Conservation (phyloP, 192 early-diverging fungal species). For the Fimicolochytrium jonesii region DNA sequence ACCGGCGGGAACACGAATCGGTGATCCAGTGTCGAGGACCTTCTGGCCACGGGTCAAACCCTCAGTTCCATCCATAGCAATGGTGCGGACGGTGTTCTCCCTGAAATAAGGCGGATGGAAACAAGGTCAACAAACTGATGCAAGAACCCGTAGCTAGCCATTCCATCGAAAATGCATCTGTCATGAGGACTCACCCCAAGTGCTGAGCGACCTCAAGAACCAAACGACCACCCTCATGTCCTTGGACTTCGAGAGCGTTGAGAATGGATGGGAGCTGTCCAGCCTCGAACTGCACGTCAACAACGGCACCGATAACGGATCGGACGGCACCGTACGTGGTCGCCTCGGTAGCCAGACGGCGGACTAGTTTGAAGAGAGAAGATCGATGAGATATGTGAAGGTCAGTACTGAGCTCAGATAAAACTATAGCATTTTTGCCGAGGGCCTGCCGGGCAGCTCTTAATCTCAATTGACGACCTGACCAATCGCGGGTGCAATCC, state of each 20-base stretch:
- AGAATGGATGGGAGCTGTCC: constrained; percentile 88
- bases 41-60: constrained; percentile 95
- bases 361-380: too few species aligned
- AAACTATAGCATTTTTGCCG: too few species aligned
- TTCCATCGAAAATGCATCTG: too few species aligned
- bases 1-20: constrained; percentile 90
- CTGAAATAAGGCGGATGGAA: too few species aligned
- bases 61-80: constrained; percentile 99
- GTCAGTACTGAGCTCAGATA: too few species aligned
- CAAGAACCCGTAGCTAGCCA: too few species aligned
- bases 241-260: constrained; percentile 93
- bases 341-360: constrained; percentile 39
- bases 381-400: too few species aligned
- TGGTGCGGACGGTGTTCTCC: constrained; percentile 96
- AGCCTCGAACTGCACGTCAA: constrained; percentile 93
- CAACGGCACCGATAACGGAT: constrained; percentile 96
- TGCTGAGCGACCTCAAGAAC: constrained; percentile 96
- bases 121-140: too few species aligned
- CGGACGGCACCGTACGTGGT: constrained; percentile 70
- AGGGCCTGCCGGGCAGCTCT: too few species aligned
- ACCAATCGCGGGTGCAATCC: too few species aligned
- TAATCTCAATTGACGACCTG: too few species aligned
- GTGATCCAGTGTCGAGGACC: constrained; percentile 87
- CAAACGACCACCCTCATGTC: constrained; percentile 71
- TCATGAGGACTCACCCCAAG: constrained; percentile 78